Evolutionary conservation across 768 basidiomycete genomes (phyloP).

Genomic region (Infundibulicybe gibba): DNA sequence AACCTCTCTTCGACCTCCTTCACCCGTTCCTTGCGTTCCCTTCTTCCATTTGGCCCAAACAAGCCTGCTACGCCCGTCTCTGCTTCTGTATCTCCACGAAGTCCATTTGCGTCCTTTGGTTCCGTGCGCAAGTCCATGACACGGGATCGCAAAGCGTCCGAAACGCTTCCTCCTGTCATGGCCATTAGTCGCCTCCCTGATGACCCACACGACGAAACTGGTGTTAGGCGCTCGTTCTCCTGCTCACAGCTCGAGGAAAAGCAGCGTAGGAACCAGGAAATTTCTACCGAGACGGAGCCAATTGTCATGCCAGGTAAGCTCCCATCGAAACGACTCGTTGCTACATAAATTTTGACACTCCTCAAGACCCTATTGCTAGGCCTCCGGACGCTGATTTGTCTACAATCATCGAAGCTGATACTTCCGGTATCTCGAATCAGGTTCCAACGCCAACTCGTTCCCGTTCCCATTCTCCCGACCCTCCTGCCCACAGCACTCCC

Average conservation of each 20-base stretch:
- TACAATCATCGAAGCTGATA: constrained; percentile 75
- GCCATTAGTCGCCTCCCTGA: constrained; percentile 24
- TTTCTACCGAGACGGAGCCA: constrained; percentile 7
- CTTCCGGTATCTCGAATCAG: constrained; percentile 35
- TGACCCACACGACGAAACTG: constrained; percentile 12
- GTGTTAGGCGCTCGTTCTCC: constrained; percentile 25
- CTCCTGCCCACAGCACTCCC: background rate
- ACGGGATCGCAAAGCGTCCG: constrained; percentile 36
- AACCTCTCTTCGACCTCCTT: constrained; percentile 2
- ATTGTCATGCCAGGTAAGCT: constrained; percentile 16
- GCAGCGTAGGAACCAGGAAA: constrained; percentile 7
- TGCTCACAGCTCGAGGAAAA: constrained; percentile 31
- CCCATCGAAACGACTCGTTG: constrained; percentile 1
- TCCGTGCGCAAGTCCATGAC: constrained; percentile 54
- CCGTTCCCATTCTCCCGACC: constrained; percentile 7
- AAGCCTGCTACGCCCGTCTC: constrained; percentile 28
- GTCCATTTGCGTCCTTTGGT: constrained; percentile 42
- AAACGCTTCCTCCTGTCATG: constrained; percentile 25
- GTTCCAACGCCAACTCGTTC: constrained; percentile 8
- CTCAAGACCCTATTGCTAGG: constrained; percentile 23
- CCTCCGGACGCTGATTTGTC: constrained; percentile 62
- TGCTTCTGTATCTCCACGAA: constrained; percentile 19
- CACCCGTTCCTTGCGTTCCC: constrained; percentile 55
- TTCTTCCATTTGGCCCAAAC: constrained; percentile 63
- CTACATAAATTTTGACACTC: constrained; percentile 1